These are phyloP conservation scores for Eutypella sp. DNA, from an alignment of 2,329 filamentous ascomycete genomes.

Conservation along the genomic window DNA sequence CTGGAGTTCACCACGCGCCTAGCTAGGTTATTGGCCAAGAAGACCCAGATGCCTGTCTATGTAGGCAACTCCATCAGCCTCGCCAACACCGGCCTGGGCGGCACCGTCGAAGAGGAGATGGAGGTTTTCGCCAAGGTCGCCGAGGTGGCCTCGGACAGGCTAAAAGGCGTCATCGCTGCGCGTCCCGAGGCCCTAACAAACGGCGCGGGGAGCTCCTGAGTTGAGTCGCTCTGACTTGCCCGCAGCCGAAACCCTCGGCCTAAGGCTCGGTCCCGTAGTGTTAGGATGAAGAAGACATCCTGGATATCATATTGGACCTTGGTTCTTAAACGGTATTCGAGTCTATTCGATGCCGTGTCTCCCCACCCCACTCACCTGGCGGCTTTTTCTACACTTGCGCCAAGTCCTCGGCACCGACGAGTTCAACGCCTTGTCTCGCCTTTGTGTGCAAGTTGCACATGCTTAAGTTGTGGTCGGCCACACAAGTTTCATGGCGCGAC, in stretches of 20 bases:
- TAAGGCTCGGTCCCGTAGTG: background rate
- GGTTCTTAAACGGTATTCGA: too few relatives aligned
- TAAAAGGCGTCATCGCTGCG: constrained; percentile 34
- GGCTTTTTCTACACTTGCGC: too few relatives aligned
- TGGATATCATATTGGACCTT: too few relatives aligned
- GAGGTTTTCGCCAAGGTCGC: constrained; percentile 75
- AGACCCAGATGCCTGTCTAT: constrained; percentile 71
- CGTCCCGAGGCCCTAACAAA: constrained; percentile 14
- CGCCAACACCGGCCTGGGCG: constrained; percentile 66
- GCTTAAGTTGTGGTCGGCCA: background rate
- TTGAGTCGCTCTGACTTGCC: background rate
- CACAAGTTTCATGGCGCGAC: background rate
- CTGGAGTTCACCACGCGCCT: constrained; percentile 83
- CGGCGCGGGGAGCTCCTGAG: constrained; percentile 13
- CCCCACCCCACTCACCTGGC: background rate
- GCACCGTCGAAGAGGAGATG: constrained; percentile 90
- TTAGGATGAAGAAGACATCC: too few relatives aligned
- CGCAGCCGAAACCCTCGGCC: background rate
- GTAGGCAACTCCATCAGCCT: constrained; percentile 85
- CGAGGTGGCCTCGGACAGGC: constrained; percentile 57
- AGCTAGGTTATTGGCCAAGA: constrained; percentile 76
- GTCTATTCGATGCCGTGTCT: too few relatives aligned
- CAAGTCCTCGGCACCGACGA: too few relatives aligned
- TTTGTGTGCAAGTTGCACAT: background rate
- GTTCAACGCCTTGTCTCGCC: background rate